Percentiles rank a stretch among this genome's conserved stretches.
These are phyloP conservation scores for Raddia guianensis DNA, from an alignment of 176 grass and related monocot genomes.

Conservation along the genomic window DNA sequence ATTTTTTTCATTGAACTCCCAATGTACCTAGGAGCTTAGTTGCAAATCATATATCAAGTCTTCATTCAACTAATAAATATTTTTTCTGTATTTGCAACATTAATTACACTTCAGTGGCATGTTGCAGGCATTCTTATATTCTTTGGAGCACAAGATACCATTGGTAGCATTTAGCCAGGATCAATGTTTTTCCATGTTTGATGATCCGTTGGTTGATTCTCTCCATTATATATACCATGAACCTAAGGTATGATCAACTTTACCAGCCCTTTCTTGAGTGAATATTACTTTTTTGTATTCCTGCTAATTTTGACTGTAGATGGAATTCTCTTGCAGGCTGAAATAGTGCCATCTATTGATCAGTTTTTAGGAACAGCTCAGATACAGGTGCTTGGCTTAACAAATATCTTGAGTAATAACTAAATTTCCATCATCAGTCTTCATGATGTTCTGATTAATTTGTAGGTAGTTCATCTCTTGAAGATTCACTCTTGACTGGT, in stretches of 20 bases:
- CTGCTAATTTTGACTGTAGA: constrained; percentile 40
- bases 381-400: constrained; percentile 57
- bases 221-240: constrained; percentile 87
- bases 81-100: constrained; percentile 11
- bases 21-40: background rate
- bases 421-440: constrained; percentile 14
- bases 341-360: constrained; percentile 75
- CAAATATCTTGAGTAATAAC: background rate
- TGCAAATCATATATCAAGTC: background rate
- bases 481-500: background rate
- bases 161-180: constrained; percentile 94
- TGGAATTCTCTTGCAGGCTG: constrained; percentile 65
- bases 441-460: constrained; percentile 2
- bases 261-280: constrained; percentile 15
- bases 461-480: constrained; percentile 11
- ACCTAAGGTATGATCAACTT: constrained; percentile 65
- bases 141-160: constrained; percentile 82
- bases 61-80: background rate
- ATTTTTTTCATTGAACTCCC: background rate
- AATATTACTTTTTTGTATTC: constrained; percentile 26
- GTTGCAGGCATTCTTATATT: constrained; percentile 83
- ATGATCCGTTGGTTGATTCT: constrained; percentile 87
- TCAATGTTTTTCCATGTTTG: constrained; percentile 81
- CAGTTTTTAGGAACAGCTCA: constrained; percentile 71
- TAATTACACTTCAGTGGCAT: constrained; percentile 29